phyloP scores from a whole-genome alignment of 148 eudicot species.

The Tetragonia tetragonoides region DNA sequence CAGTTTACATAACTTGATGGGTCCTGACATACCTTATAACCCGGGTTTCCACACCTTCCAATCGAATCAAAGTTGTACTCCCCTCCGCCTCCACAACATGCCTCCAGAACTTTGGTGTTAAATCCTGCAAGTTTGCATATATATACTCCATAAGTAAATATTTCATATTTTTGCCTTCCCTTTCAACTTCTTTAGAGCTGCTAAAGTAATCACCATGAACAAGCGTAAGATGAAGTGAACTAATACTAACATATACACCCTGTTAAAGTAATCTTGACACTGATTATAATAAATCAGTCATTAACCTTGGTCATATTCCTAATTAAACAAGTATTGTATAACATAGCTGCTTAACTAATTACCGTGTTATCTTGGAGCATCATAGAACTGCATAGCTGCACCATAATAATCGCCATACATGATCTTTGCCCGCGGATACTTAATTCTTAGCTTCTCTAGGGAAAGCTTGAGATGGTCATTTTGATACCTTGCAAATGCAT shows the following conservation, averaged over 20 bases:
- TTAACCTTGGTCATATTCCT: too few species aligned
- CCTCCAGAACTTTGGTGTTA: slow-evolving; percentile 36
- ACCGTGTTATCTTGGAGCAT: slow-evolving; percentile 59
- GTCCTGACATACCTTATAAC: slow-evolving; percentile 42
- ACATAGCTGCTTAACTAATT: slow-evolving; percentile 2
- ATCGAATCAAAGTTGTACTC: slow-evolving; percentile 63
- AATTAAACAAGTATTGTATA: too few species aligned
- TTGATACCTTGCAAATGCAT: slow-evolving; percentile 60
- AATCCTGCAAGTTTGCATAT: slow-evolving; percentile 42
- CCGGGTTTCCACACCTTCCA: slow-evolving; percentile 65
- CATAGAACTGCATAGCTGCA: slow-evolving; percentile 48
- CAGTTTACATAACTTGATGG: slow-evolving; percentile 54
- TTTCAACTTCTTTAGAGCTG: too few species aligned
- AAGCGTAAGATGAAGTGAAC: too few species aligned
- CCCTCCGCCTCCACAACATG: slow-evolving; percentile 85
- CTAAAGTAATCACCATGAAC: too few species aligned
- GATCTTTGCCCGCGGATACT: slow-evolving; percentile 53
- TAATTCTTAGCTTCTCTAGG: slow-evolving; percentile 42
- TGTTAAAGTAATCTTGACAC: too few species aligned
- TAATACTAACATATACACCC: too few species aligned
- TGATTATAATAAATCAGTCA: too few species aligned
- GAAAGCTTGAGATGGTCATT: slow-evolving; percentile 55
- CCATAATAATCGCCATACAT: slow-evolving; percentile 65
- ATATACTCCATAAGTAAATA: too few species aligned
- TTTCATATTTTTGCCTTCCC: too few species aligned